These are phyloP conservation scores for Phytopythium kandeliae DNA, from an alignment of 352 stramenopile species.

Conservation along the genomic window DNA sequence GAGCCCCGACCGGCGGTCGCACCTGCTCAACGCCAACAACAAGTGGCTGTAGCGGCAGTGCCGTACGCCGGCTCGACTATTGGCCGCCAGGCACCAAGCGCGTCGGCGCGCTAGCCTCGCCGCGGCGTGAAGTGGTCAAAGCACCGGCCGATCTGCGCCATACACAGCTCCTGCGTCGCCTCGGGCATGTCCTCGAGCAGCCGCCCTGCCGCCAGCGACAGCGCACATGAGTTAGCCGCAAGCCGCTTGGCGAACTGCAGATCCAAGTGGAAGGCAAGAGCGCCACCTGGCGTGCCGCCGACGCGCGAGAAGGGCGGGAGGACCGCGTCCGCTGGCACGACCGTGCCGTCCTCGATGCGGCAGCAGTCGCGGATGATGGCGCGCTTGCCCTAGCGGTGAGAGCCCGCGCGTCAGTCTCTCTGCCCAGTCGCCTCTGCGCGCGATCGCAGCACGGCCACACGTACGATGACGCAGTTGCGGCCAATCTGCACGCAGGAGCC, in stretches of 20 bases:
- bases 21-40: conserved; percentile 73
- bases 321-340: conserved; percentile 69
- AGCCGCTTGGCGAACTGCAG: too few species aligned
- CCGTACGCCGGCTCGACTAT: too few species aligned
- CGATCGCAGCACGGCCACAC: too few species aligned
- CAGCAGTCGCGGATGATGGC: conserved; percentile 84
- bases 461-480: conserved; percentile 82
- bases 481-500: conserved; percentile 81
- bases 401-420: background rate
- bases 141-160: conserved; percentile 72
- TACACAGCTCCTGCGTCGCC: conserved; percentile 67
- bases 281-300: conserved; percentile 65
- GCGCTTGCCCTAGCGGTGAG: conserved; percentile 49
- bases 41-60: conserved; percentile 57
- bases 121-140: conserved; percentile 78
- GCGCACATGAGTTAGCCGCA: too few species aligned
- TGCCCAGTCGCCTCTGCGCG: too few species aligned
- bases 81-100: too few species aligned
- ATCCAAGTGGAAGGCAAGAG: too few species aligned
- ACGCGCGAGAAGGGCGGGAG: conserved; percentile 76
- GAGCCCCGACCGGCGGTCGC: conserved; percentile 48
- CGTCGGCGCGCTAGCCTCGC: conserved; percentile 23
- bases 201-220: conserved; percentile 51
- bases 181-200: conserved; percentile 75
- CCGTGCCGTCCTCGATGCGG: conserved; percentile 74